Conservation (phyloP, 306 rosid species). For the Cicer bijugum region DNA sequence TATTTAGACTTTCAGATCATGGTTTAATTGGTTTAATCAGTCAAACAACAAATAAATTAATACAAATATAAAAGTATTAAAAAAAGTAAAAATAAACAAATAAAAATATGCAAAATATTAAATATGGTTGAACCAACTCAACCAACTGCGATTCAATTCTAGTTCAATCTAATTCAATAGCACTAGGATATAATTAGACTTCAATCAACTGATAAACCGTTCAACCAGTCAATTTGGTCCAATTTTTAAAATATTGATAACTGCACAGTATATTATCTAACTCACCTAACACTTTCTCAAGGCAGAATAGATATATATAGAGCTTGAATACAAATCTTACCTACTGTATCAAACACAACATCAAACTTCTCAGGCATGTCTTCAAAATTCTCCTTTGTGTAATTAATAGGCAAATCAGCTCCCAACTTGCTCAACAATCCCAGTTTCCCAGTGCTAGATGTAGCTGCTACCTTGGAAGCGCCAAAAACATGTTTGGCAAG, state of each 20-base stretch:
- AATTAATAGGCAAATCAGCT: conserved; percentile 29
- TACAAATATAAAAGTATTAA: too few species aligned
- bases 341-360: conserved; percentile 25
- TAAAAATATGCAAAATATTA: too few species aligned
- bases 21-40: too few species aligned
- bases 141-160: too few species aligned
- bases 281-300: background rate
- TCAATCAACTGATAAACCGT: too few species aligned
- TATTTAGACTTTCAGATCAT: too few species aligned
- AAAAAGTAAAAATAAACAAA: too few species aligned
- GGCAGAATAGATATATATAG: background rate
- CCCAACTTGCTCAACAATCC: conserved; percentile 19
- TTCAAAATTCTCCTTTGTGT: conserved; percentile 31
- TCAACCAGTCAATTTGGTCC: too few species aligned
- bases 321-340: background rate
- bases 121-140: too few species aligned
- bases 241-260: background rate
- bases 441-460: conserved; percentile 31
- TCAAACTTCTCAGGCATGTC: conserved; percentile 22
- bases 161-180: too few species aligned
- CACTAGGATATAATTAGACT: too few species aligned
- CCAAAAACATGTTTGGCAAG: conserved; percentile 31
- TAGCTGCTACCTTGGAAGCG: conserved; percentile 20
- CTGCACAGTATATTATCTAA: background rate
- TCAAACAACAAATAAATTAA: too few species aligned